These are phyloP conservation scores for Pyrus hybrid DNA, from an alignment of 331 rosid species.

Conservation along the genomic window DNA sequence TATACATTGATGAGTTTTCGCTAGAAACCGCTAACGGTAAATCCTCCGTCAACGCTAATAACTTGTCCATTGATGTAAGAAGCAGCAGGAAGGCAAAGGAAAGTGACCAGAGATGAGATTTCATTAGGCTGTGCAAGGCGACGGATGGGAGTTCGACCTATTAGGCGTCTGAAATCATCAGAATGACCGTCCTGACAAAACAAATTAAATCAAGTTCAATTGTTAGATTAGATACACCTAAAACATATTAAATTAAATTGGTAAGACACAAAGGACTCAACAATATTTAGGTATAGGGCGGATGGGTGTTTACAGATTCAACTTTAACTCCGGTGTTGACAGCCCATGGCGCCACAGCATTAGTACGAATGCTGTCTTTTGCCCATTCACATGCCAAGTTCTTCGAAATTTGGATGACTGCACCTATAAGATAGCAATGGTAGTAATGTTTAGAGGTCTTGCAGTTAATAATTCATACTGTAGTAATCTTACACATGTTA, in stretches of 20 bases:
- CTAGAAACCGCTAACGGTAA: constrained; percentile 4
- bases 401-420: constrained; percentile 24
- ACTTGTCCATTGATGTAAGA: constrained; percentile 50
- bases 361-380: constrained; percentile 16
- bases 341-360: constrained; percentile 30
- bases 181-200: not conserved
- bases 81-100: constrained; percentile 66
- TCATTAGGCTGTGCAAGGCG: constrained; percentile 13
- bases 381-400: constrained; percentile 42
- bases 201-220: not conserved
- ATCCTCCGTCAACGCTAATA: constrained; percentile 43
- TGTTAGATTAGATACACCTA: not conserved
- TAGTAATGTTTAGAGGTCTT: not conserved
- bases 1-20: not conserved
- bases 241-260: not conserved
- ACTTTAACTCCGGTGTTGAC: not conserved
- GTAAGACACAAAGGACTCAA: too few species aligned
- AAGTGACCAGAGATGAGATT: constrained; percentile 44
- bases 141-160: constrained; percentile 2
- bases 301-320: not conserved
- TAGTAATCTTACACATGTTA: too few species aligned
- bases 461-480: too few species aligned
- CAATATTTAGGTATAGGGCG: too few species aligned
- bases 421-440: constrained; percentile 10
- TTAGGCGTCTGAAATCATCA: not conserved